A percentile compares a stretch with the other conserved stretches of the same genome.
phyloP scores from a whole-genome alignment of 192 early-diverging fungal species.

The Backusella westeae region DNA sequence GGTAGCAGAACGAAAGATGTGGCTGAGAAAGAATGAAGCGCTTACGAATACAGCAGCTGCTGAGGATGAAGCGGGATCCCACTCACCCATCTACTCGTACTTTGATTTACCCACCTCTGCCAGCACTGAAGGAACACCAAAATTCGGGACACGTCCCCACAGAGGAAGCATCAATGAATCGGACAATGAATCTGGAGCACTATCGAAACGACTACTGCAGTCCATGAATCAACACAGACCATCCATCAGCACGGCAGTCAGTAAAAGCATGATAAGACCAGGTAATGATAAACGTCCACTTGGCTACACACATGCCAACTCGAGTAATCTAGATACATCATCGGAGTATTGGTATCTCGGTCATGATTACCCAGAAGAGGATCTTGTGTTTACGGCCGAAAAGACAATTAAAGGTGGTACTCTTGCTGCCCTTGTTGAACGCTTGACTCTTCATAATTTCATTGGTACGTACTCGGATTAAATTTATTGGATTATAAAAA shows the following conservation, averaged over 20 bases:
- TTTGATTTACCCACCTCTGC: background rate
- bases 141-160: background rate
- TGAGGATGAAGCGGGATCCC: background rate
- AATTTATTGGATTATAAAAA: no score
- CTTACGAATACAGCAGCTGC: background rate
- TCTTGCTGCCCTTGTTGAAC: conserved; percentile 81
- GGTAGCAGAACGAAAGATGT: conserved; percentile 22
- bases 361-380: conserved; percentile 76
- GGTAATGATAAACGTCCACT: conserved; percentile 7
- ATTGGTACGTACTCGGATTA: conserved; percentile 16
- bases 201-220: background rate
- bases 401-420: conserved; percentile 88
- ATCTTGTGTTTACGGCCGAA: conserved; percentile 81
- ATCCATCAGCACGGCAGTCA: conserved; percentile 1
- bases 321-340: conserved; percentile 2
- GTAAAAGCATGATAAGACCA: background rate
- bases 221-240: conserved; percentile 1
- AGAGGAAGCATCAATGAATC: conserved; percentile 12
- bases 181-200: background rate
- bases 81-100: conserved; percentile 1
- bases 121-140: background rate
- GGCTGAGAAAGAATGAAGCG: conserved; percentile 14
- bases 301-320: background rate
- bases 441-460: conserved; percentile 89
- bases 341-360: conserved; percentile 77